These are phyloP conservation scores for Colletotrichum shisoi DNA, from an alignment of 2,329 filamentous ascomycete genomes.

Conservation along the genomic window DNA sequence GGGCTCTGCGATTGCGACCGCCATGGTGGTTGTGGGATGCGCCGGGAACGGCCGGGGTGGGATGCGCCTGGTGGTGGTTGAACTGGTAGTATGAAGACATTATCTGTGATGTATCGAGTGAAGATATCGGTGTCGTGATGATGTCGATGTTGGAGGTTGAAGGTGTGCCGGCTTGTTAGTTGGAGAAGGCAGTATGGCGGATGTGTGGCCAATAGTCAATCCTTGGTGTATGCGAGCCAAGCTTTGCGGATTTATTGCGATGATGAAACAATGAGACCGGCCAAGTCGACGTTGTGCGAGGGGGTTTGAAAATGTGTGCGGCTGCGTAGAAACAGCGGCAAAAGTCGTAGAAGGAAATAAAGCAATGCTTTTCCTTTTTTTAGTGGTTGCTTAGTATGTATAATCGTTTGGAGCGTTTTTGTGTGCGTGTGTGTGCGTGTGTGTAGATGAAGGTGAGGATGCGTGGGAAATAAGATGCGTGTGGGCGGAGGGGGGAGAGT, in stretches of 20 bases:
- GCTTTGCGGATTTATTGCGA: conserved; percentile 38
- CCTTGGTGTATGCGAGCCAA: conserved; percentile 34
- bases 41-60: conserved; percentile 62
- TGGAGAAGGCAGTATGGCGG: conserved; percentile 34
- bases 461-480: conserved; percentile 21
- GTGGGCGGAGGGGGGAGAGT: conserved; percentile 34
- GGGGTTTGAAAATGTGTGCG: conserved; percentile 3
- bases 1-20: conserved; percentile 83
- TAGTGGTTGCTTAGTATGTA: neutral
- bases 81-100: conserved; percentile 73
- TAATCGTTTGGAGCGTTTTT: conserved; percentile 9
- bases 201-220: conserved; percentile 14
- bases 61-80: conserved; percentile 66
- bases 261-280: conserved; percentile 37
- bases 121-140: conserved; percentile 11
- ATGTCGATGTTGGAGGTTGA: conserved; percentile 18
- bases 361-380: conserved; percentile 20
- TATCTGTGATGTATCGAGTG: conserved; percentile 44
- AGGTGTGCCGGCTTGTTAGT: conserved; percentile 26
- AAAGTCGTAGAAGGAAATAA: conserved; percentile 10
- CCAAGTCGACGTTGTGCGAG: conserved; percentile 37
- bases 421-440: conserved; percentile 8
- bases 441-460: conserved; percentile 12
- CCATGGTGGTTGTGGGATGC: conserved; percentile 80
- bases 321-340: conserved; percentile 7